Base-by-base conservation (phyloP, 805 yeast species). In the Candida xiaguanensis region DNA sequence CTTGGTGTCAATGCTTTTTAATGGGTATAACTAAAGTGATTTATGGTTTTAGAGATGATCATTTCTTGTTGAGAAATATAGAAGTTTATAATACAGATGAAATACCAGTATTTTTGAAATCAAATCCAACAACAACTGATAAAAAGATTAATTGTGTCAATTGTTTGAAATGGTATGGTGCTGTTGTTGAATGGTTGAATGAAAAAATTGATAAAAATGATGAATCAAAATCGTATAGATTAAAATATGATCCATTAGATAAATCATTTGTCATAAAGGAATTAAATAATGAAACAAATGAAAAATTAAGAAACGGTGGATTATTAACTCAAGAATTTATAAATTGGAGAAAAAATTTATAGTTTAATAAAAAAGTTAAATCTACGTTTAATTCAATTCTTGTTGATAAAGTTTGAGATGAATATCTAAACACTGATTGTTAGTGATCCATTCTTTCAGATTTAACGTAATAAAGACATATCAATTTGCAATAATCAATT, bases 1-100 rank as follows among this genome's bases (percentile, higher is more conserved):
- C 95, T 0, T 93, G 99, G 99, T 87, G 95, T 2, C 98, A 89
- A 64, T 84, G 95, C 46, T 93, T 89, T 58, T 66, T 93, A 16
- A 70, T 87, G 32, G 99, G 99, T 3, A 75, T 93, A 15, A 80
- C 84, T n/a, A 75, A 76, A 42, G 72, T 91, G 4, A 74, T 85
- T 3, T 86, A 86, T 55, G 99, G 97, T 0, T 93, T 85, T 60
- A 74, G 96, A 49, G 95, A 88, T 56, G 84, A 84, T 13, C 62
- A 77, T 24, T 70, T 83, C 31, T 58, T 74, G n/a, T 63, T 91
- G 40, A 67, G 74, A 45, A 62, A 82, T 3, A 78, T 86, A 2
- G 98, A 93, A 60, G 80, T 84, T 42, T 89, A 65, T 57, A 67
- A 75, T 37, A 83, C 95, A 0, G 89, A 83, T 26, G 85, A 86